Conservation (phyloP, 2,329 filamentous ascomycete species). For the Dothistroma pini region DNA sequence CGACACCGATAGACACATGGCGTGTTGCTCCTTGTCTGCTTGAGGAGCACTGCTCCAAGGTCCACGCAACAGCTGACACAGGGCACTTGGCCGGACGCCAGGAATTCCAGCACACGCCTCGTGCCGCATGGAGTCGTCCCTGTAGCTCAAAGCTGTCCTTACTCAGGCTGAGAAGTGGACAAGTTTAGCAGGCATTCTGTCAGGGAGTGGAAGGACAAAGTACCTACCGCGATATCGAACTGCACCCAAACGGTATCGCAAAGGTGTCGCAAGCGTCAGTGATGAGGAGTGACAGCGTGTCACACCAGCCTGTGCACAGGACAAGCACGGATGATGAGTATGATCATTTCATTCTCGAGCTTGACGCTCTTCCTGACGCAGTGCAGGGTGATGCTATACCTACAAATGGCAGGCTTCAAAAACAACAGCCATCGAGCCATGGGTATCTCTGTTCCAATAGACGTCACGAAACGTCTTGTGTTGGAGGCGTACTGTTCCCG, state of each 20-base stretch:
- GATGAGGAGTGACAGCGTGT: neutral
- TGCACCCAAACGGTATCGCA: neutral
- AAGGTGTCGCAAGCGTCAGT: constrained; percentile 1
- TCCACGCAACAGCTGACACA: neutral
- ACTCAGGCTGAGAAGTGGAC: neutral
- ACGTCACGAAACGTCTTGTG: constrained; percentile 31
- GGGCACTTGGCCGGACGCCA: neutral
- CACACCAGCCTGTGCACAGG: constrained; percentile 16
- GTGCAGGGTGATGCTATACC: constrained; percentile 28
- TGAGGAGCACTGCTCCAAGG: neutral
- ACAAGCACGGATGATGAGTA: constrained; percentile 18
- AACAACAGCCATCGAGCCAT: constrained; percentile 30
- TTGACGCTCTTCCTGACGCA: constrained; percentile 26
- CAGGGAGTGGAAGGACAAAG: neutral
- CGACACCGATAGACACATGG: neutral
- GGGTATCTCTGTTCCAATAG: constrained; percentile 26
- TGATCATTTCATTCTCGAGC: constrained; percentile 29
- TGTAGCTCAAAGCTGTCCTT: constrained; percentile 1
- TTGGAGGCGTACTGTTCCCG: constrained; percentile 33
- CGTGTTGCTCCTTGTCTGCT: constrained; percentile 3
- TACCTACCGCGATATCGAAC: constrained; percentile 10
- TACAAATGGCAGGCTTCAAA: constrained; percentile 29
- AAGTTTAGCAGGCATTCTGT: constrained; percentile 9
- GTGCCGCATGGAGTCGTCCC: constrained; percentile 5
- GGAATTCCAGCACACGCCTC: constrained; percentile 1